These are phyloP conservation scores for Malus fusca DNA, from an alignment of 306 rosid genomes.

Conservation along the genomic window DNA sequence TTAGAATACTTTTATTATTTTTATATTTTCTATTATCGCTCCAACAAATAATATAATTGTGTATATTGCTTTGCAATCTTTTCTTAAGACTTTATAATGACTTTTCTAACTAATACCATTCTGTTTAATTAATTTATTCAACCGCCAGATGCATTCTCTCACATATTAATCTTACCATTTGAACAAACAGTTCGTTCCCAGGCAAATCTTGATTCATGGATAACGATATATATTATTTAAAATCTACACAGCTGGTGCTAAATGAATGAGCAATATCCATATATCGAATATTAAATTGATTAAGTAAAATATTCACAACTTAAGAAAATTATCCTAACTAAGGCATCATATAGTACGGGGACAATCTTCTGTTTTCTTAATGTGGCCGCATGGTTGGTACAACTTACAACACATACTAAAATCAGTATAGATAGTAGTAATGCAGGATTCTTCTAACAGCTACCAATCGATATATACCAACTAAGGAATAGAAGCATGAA, in stretches of 20 bases:
- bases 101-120: too few species aligned
- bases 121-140: too few species aligned
- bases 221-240: not conserved
- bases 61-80: not conserved
- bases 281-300: not conserved
- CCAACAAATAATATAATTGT: too few species aligned
- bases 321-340: too few species aligned
- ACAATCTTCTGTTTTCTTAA: too few species aligned
- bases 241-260: not conserved
- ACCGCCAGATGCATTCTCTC: not conserved
- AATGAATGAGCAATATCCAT: not conserved
- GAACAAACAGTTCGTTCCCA: not conserved
- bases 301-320: too few species aligned
- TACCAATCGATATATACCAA: too few species aligned
- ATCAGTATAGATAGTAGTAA: not conserved
- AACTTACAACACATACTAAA: not conserved
- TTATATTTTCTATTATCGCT: too few species aligned
- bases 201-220: not conserved
- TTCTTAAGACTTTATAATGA: not conserved
- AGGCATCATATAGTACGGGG: too few species aligned
- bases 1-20: too few species aligned
- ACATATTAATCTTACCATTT: not conserved
- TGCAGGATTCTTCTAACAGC: not conserved
- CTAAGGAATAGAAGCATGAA: not conserved
- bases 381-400: too few species aligned